Base-by-base conservation (phyloP, 1,284 basidiomycete species). In the Fomitopsis palustris region DNA sequence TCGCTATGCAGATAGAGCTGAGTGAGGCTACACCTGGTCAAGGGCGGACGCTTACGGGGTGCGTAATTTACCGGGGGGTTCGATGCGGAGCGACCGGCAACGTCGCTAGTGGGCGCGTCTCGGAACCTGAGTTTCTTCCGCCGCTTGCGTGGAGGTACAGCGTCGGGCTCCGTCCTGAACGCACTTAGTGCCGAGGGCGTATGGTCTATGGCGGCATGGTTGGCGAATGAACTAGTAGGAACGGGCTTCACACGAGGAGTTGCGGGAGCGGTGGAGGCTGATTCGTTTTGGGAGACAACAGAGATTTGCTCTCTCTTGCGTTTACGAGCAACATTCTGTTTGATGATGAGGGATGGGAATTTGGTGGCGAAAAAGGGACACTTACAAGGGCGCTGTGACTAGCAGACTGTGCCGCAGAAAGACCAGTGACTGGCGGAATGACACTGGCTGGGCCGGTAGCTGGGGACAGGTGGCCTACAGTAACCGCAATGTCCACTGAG, bases 401-500 rank as follows among this genome's bases (percentile, higher is more conserved):
- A 6, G 45, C 16, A 29, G 45, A 16, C 12, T 47, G 25, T 14
- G 21, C 7, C 10, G 25, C 38, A 38, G 39, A 23, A 42, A 27
- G 39, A 25, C n/a, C 25, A 8, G 25, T 25, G 23, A 14, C 14
- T 27, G 38, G 7, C 8, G 14, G 14, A 10, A 19, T 29, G 16
- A 21, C 39, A 17, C 9, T 2, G 23, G 4, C 17, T 61, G 14
- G 35, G 16, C 41, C 51, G n/a, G 31, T 49, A 37, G 53, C 47
- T 3, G 61, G 23, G 16, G 31, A 55, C 27, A 54, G 56, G 7
- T 56, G 43, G 1, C 58, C 64, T 9, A 74, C 63, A n/a, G 64
- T 69, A 1, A 84, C 79, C 14, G 69, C 61, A 0, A 84, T 71
- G 25, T 79, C 75, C n/a, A 77, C 70, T 1, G 74, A 62, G 2